Percentiles rank a stretch among this genome's conserved stretches.
Evolutionary conservation across 805 yeast species (phyloP).

Genomic region (Candida sanyiensis): DNA sequence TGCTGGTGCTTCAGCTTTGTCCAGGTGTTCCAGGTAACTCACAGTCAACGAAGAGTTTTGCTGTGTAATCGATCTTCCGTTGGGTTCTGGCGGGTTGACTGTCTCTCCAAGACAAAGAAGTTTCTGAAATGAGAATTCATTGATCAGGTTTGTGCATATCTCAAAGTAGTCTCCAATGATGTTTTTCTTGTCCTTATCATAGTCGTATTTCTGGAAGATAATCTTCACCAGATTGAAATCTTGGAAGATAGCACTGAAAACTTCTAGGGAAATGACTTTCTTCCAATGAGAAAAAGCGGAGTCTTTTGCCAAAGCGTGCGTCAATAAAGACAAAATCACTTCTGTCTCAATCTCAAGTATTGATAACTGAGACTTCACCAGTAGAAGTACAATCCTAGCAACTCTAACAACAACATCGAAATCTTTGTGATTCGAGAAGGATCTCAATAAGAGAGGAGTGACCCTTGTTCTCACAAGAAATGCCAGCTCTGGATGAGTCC

Average conservation of each 20-base stretch:
- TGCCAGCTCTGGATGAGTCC: constrained; percentile 56
- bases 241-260: constrained; percentile 52
- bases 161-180: constrained; percentile 52
- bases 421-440: constrained; percentile 50
- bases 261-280: constrained; percentile 65
- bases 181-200: constrained; percentile 57
- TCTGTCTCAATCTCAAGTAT: constrained; percentile 73
- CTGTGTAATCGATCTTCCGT: constrained; percentile 34
- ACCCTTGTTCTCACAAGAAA: constrained; percentile 60
- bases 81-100: constrained; percentile 21
- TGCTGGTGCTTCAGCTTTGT: constrained; percentile 72
- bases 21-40: constrained; percentile 67
- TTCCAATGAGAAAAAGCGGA: constrained; percentile 65
- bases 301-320: constrained; percentile 60
- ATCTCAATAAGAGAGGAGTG: constrained; percentile 69
- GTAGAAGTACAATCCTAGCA: constrained; percentile 59
- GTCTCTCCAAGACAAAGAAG: constrained; percentile 31
- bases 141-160: constrained; percentile 34
- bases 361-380: constrained; percentile 50
- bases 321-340: constrained; percentile 68
- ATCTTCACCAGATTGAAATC: constrained; percentile 47
- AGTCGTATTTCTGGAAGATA: constrained; percentile 62
- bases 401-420: constrained; percentile 74
- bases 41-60: constrained; percentile 44
- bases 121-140: constrained; percentile 25